phyloP scores from a whole-genome alignment of 805 yeast species.

The Lachancea sp. region DNA sequence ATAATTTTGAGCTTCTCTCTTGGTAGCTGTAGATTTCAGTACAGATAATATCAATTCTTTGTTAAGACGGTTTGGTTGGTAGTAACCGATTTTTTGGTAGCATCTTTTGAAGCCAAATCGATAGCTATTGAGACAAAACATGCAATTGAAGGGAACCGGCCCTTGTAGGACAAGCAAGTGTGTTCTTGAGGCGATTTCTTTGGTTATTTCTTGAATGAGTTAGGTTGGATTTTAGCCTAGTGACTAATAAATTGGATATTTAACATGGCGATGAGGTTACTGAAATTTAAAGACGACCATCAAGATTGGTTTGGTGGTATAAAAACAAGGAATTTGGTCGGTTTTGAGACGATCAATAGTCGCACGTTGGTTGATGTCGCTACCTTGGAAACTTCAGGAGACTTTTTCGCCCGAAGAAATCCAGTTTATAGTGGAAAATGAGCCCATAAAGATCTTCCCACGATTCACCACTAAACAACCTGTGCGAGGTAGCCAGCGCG shows the following conservation, averaged over 20 bases:
- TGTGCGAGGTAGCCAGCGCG: slow-evolving; percentile 8
- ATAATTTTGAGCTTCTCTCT: slow-evolving; percentile 83
- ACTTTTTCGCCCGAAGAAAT: slow-evolving; percentile 72
- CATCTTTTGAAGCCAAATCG: neutral
- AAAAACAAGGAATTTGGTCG: no score
- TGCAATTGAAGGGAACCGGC: neutral
- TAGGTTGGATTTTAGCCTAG: no score
- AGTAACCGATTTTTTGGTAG: slow-evolving; percentile 7
- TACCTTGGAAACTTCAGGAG: slow-evolving; percentile 48
- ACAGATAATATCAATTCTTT: slow-evolving; percentile 76
- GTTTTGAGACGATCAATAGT: neutral
- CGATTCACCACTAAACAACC: slow-evolving; percentile 37
- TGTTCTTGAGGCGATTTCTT: no score
- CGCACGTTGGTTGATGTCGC: slow-evolving; percentile 42
- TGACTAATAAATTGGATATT: no score
- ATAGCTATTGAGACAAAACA: neutral
- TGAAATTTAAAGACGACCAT: no score
- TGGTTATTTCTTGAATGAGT: no score
- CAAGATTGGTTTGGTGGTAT: no score
- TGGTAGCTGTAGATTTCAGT: slow-evolving; percentile 84
- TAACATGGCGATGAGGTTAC: no score
- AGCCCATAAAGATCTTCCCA: slow-evolving; percentile 67
- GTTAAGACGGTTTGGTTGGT: slow-evolving; percentile 27
- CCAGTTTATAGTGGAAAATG: slow-evolving; percentile 80
- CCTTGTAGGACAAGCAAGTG: neutral